Base-by-base conservation (phyloP, 2,329 filamentous ascomycete genomes). In the Ampelomyces quisqualis region DNA sequence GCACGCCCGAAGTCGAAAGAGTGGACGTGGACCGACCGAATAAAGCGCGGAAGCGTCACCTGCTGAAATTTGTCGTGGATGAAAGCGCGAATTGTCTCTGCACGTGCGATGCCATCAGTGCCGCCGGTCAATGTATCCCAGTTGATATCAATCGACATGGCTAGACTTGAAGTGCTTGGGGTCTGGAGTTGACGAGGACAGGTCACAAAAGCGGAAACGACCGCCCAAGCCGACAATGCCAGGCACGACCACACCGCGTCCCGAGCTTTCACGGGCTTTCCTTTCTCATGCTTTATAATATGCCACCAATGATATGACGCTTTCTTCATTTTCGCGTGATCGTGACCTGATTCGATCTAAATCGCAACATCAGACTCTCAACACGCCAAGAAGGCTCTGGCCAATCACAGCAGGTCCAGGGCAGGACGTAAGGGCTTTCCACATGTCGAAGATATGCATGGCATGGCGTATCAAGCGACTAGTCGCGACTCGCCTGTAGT, bases 141-240 rank as follows among this genome's bases (percentile, higher is more conserved):
- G 71, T 95, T 90, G 67, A 98, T 85, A 65, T 97, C 90, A 74
- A 98, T 91, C 57, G 93, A 97, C 93, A 98, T 98, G 39, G 57
- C 48, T 58, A 42, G 45, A 40, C 44, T 47, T 49, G 48, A 52
- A 47, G 45, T 37, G 26, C 26, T 13, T 28, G 29, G 29, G 19
- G 55, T 55, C 44, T 51, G 57, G 49, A 53, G 48, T 60, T 59
- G 55, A 60, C 43, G 48, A 47, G 50, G 48, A 49, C 42, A 44
- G 39, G 43, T 40, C 27, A 43, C 54, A 42, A 46, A 59, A 54
- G 29, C 27, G 52, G 50, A 49, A 55, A 43, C 43, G 38, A 44
- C 44, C 40, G 51, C 33, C 53, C 53, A 53, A 51, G 43, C 46
- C 26, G 41, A 47, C 36, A 41, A 42, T 30, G 28, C 43, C 47